phyloP scores from a whole-genome alignment of 805 yeast genomes.

The Yarrowia hollandica region DNA sequence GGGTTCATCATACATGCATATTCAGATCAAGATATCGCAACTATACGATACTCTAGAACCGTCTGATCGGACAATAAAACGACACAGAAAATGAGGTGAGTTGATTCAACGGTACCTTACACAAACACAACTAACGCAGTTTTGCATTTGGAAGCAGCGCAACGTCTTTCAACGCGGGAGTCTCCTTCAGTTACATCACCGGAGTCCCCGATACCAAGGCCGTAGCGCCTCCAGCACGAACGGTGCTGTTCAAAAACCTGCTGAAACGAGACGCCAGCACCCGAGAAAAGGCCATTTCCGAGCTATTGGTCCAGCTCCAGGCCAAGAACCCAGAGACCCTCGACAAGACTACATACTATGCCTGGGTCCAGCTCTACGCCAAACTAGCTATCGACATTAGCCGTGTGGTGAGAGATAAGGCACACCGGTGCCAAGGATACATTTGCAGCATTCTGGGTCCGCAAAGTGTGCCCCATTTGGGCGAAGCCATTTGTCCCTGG shows the following conservation, averaged over 20 bases:
- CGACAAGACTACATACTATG: constrained; percentile 68
- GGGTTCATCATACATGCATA: constrained; percentile 25
- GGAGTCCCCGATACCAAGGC: constrained; percentile 72
- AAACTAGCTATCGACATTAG: constrained; percentile 73
- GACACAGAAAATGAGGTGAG: neutral
- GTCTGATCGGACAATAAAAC: neutral
- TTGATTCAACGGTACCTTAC: neutral
- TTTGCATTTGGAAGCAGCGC: constrained; percentile 24
- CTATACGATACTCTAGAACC: neutral
- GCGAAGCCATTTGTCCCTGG: constrained; percentile 72
- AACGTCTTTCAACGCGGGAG: constrained; percentile 35
- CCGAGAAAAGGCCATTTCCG: constrained; percentile 72
- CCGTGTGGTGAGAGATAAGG: constrained; percentile 56
- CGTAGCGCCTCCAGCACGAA: constrained; percentile 51
- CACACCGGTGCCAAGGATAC: constrained; percentile 66
- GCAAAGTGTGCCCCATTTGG: constrained; percentile 61
- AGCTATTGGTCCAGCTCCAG: constrained; percentile 46
- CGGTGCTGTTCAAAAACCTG: constrained; percentile 70
- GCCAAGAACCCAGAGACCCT: constrained; percentile 38
- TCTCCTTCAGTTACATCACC: constrained; percentile 71
- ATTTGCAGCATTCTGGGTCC: constrained; percentile 56
- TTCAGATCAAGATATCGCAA: constrained; percentile 17
- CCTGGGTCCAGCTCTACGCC: constrained; percentile 71
- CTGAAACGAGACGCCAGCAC: constrained; percentile 82
- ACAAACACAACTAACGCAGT: neutral